Evolutionary conservation across 1,284 basidiomycete species (phyloP).

Genomic region (Marasmius sp.): DNA sequence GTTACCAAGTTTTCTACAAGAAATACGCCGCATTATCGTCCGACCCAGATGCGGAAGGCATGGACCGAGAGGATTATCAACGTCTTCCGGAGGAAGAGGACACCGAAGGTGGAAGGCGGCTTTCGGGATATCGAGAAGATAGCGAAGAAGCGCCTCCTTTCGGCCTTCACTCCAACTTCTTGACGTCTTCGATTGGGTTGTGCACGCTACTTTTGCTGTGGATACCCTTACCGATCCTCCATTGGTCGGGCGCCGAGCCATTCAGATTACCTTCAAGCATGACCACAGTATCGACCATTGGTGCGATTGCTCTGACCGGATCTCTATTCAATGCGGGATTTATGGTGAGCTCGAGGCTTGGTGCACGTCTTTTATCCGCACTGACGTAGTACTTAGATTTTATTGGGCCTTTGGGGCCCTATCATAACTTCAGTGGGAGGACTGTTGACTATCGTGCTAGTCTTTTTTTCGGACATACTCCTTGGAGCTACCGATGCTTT

Average conservation of each 20-base stretch:
- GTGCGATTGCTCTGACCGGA: slow-evolving; percentile 63
- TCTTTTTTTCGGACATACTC: slow-evolving; percentile 69
- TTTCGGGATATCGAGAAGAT: slow-evolving; percentile 26
- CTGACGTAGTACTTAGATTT: slow-evolving; percentile 45
- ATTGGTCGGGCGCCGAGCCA: slow-evolving; percentile 54
- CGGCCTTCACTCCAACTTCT: slow-evolving; percentile 73
- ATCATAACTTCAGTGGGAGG: slow-evolving; percentile 82
- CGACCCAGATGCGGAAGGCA: slow-evolving; percentile 45
- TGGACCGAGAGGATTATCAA: slow-evolving; percentile 41
- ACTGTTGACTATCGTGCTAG: slow-evolving; percentile 81
- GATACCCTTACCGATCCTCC: slow-evolving; percentile 70
- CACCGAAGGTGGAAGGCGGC: slow-evolving; percentile 10
- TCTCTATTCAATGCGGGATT: slow-evolving; percentile 75
- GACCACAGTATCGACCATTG: slow-evolving; percentile 47
- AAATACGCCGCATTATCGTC: slow-evolving; percentile 66
- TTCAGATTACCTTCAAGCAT: slow-evolving; percentile 59
- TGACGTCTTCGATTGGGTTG: slow-evolving; percentile 70
- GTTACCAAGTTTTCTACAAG: slow-evolving; percentile 85
- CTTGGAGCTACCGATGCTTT: slow-evolving; percentile 58
- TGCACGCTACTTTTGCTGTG: slow-evolving; percentile 66
- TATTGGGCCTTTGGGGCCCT: slow-evolving; percentile 82
- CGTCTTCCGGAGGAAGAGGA: slow-evolving; percentile 38
- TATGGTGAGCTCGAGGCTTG: slow-evolving; percentile 52
- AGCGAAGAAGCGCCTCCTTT: slow-evolving; percentile 63
- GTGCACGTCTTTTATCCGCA: slow-evolving; percentile 5